A percentile compares a stretch with the other conserved stretches of the same genome.
phyloP scores from a whole-genome alignment of 2,329 filamentous ascomycete genomes.

The Phyllosticta citrichinensis region DNA sequence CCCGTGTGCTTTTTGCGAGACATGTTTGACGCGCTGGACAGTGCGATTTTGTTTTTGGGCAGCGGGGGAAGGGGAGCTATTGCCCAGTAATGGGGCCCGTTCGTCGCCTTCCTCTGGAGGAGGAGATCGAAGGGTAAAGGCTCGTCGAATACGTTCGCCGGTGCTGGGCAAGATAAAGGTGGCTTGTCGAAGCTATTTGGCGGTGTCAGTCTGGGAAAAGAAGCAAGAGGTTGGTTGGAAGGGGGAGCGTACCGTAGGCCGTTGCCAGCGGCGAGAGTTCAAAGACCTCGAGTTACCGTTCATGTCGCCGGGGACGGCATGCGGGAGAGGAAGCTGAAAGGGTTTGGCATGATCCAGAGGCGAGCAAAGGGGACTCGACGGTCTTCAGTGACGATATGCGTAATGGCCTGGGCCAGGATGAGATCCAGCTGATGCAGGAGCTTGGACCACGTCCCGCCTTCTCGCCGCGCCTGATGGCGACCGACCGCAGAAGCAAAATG shows the following conservation, averaged over 20 bases:
- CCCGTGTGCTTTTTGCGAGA: conserved; percentile 35
- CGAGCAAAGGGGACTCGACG: not conserved
- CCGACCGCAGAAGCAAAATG: not conserved
- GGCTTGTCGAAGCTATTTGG: conserved; percentile 59
- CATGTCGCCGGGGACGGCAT: conserved; percentile 7
- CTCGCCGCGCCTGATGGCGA: not conserved
- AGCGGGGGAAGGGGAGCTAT: conserved; percentile 14
- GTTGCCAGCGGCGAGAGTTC: conserved; percentile 26
- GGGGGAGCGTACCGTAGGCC: conserved; percentile 24
- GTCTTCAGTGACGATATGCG: not conserved
- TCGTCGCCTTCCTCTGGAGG: conserved; percentile 56
- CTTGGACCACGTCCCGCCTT: not conserved
- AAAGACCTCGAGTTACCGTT: conserved; percentile 15
- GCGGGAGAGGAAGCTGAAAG: not conserved
- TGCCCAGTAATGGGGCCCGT: conserved; percentile 38
- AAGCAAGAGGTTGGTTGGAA: not conserved
- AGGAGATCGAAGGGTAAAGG: conserved; percentile 59
- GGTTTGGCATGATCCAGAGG: conserved; percentile 1
- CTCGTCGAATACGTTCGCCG: conserved; percentile 70
- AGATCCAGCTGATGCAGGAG: conserved; percentile 6
- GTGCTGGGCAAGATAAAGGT: conserved; percentile 81
- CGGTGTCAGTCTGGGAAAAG: conserved; percentile 14
- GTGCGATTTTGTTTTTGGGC: conserved; percentile 18
- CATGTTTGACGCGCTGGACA: conserved; percentile 26
- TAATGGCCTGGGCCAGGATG: conserved; percentile 7